Conservation (phyloP, 108 stramenopile species). For the Skeletonema costatum region DNA sequence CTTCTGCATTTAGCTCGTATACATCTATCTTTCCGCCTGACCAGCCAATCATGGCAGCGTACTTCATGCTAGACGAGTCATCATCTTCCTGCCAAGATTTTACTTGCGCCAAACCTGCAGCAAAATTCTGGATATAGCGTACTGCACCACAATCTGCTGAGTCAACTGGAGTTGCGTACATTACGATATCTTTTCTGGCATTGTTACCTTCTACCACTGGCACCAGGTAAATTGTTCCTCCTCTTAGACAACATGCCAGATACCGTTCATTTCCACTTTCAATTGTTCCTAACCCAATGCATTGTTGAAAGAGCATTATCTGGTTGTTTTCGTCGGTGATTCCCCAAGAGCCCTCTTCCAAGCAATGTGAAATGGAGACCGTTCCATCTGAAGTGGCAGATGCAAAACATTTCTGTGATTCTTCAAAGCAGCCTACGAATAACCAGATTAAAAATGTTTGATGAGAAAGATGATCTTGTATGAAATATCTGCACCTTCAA, state of each 20-base stretch:
- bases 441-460: not conserved
- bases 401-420: constrained; percentile 23
- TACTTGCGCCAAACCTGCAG: constrained; percentile 43
- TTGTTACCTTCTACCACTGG: constrained; percentile 28
- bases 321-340: constrained; percentile 29
- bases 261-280: constrained; percentile 14
- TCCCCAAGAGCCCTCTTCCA: constrained; percentile 37
- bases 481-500: not conserved
- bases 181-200: constrained; percentile 4
- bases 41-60: constrained; percentile 40
- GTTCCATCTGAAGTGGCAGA: constrained; percentile 46
- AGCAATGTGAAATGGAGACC: constrained; percentile 35
- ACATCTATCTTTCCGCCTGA: constrained; percentile 63
- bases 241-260: constrained; percentile 66
- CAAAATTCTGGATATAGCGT: constrained; percentile 61
- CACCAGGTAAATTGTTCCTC: constrained; percentile 66
- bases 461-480: not conserved
- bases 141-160: constrained; percentile 44
- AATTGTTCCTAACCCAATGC: constrained; percentile 32
- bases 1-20: constrained; percentile 24
- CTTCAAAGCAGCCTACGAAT: constrained; percentile 37
- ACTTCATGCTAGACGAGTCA: constrained; percentile 16
- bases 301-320: constrained; percentile 31
- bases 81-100: constrained; percentile 13
- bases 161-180: constrained; percentile 39